phyloP scores from a whole-genome alignment of 148 eudicot genomes.

The Vaccinium vitisidaea region DNA sequence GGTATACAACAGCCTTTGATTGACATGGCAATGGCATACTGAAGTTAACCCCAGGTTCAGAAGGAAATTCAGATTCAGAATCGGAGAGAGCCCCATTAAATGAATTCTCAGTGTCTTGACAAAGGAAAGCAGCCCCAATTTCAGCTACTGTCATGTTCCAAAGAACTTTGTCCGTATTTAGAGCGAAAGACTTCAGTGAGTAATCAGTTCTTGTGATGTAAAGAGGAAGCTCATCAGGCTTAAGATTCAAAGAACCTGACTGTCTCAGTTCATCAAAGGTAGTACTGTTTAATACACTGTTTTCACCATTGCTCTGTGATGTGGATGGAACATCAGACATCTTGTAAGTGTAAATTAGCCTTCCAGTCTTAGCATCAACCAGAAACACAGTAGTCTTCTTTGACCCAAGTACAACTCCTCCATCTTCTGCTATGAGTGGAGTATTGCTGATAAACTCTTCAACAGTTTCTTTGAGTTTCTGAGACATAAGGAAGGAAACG shows the following conservation, averaged over 20 bases:
- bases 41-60: conserved; percentile 44
- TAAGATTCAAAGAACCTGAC: conserved; percentile 35
- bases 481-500: conserved; percentile 8
- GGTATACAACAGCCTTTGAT: conserved; percentile 58
- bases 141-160: conserved; percentile 86
- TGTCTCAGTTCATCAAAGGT: conserved; percentile 25
- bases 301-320: conserved; percentile 20
- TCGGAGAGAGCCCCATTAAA: conserved; percentile 34
- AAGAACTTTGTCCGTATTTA: conserved; percentile 49
- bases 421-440: conserved; percentile 74
- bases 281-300: conserved; percentile 19
- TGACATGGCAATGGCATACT: conserved; percentile 66
- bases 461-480: conserved; percentile 58
- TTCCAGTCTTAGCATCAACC: conserved; percentile 80
- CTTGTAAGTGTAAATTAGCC: conserved; percentile 48
- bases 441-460: conserved; percentile 62
- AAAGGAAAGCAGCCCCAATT: conserved; percentile 72
- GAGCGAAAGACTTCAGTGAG: conserved; percentile 53
- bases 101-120: conserved; percentile 54
- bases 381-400: conserved; percentile 72
- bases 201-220: conserved; percentile 88
- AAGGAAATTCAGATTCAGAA: conserved; percentile 31
- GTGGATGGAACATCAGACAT: conserved; percentile 27
- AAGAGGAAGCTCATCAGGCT: conserved; percentile 50
- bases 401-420: conserved; percentile 74